These are phyloP conservation scores for Metschnikowia gruessii DNA, from an alignment of 805 yeast genomes.

Conservation along the genomic window DNA sequence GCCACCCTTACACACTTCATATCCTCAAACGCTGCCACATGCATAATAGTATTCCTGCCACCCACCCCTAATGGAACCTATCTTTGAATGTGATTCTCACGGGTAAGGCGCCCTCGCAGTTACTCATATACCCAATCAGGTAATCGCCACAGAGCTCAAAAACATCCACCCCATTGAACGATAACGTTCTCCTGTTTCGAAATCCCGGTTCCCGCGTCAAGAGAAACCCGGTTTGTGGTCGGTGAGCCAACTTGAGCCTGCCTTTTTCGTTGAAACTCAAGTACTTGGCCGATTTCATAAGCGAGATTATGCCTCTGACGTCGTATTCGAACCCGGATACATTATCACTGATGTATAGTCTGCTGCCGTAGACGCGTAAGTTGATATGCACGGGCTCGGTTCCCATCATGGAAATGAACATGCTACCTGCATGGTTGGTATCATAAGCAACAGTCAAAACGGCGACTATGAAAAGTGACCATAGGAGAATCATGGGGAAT, in stretches of 20 bases:
- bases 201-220: background rate
- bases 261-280: conserved; percentile 2
- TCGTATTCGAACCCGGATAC: conserved; percentile 4
- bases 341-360: conserved; percentile 2
- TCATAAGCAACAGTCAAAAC: background rate
- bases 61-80: background rate
- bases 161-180: background rate
- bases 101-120: background rate
- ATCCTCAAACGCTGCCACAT: no score
- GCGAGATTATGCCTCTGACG: conserved; percentile 1
- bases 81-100: conserved; percentile 1
- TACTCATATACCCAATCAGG: conserved; percentile 1
- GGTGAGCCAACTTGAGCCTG: background rate
- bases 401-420: background rate
- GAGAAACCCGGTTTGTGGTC: conserved; percentile 3
- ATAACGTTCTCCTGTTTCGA: background rate
- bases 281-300: background rate
- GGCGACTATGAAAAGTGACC: background rate
- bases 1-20: no score
- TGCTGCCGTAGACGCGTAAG: conserved; percentile 1
- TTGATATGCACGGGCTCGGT: background rate
- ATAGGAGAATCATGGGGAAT: no score
- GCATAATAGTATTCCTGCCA: no score
- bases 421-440: conserved; percentile 1
- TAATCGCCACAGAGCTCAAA: conserved; percentile 6